Evolutionary conservation across 345 rosid genomes (phyloP).

Genomic region (Citrus australasica): DNA sequence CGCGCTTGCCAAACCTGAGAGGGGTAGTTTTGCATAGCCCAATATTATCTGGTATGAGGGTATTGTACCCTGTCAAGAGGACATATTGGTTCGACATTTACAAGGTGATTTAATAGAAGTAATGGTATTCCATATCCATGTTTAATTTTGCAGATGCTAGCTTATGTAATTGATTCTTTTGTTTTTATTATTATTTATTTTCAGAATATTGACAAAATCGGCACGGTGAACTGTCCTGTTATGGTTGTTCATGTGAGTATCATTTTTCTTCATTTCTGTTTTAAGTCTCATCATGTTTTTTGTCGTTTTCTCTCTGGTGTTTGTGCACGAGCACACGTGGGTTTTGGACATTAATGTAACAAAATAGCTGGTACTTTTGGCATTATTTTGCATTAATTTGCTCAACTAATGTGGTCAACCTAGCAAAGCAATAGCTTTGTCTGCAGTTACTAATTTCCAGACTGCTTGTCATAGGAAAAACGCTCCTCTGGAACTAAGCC

Average conservation of each 20-base stretch:
- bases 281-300: neutral
- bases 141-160: neutral
- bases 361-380: neutral
- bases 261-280: neutral
- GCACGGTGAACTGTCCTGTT: constrained; percentile 70
- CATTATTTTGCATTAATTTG: neutral
- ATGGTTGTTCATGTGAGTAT: constrained; percentile 84
- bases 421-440: neutral
- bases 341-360: neutral
- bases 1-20: constrained; percentile 72
- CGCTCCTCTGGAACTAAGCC: neutral
- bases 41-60: constrained; percentile 90
- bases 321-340: neutral
- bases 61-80: constrained; percentile 81
- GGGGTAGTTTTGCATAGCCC: constrained; percentile 88
- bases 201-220: constrained; percentile 93
- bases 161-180: neutral
- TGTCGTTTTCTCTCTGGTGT: neutral
- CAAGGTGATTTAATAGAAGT: constrained; percentile 47
- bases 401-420: neutral
- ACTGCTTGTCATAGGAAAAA: neutral
- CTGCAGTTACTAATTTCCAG: neutral
- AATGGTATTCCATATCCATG: constrained; percentile 2
- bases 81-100: constrained; percentile 97
- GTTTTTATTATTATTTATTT: constrained; percentile 5